Evolutionary conservation across 2,329 filamentous ascomycete genomes (phyloP).

Genomic region (Trichoderma sp.): DNA sequence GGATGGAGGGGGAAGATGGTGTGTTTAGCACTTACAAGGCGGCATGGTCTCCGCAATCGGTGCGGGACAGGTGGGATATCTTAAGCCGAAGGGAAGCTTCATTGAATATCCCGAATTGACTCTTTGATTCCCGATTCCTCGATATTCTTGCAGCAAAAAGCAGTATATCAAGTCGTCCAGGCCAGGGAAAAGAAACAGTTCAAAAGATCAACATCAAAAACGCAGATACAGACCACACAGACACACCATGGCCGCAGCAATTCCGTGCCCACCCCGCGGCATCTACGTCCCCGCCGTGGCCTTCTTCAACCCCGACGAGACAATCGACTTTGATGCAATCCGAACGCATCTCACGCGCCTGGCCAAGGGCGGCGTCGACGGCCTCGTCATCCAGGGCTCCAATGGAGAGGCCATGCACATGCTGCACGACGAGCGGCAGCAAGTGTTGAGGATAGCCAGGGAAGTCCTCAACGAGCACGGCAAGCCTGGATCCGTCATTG

Average conservation of each 20-base stretch:
- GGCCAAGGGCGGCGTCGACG: conserved; percentile 68
- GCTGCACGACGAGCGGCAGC: conserved; percentile 65
- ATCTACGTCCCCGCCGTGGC: conserved; percentile 40
- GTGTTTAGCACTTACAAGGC: not conserved
- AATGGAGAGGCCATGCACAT: conserved; percentile 84
- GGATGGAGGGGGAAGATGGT: not conserved
- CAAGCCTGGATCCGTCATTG: conserved; percentile 42
- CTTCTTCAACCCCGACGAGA: conserved; percentile 38
- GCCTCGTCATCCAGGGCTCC: conserved; percentile 76
- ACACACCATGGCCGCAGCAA: not conserved
- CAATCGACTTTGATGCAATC: conserved; percentile 33
- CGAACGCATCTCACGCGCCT: conserved; percentile 37
- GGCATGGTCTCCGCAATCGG: conserved; percentile 10
- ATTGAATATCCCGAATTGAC: not conserved
- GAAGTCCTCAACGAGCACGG: conserved; percentile 9
- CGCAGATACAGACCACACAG: not conserved
- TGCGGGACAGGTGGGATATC: not conserved
- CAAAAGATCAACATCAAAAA: not conserved
- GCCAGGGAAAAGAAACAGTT: not conserved
- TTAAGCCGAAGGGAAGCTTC: conserved; percentile 3
- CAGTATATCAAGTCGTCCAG: not conserved
- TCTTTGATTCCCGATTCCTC: not conserved
- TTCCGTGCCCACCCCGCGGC: conserved; percentile 26
- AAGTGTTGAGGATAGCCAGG: conserved; percentile 62
- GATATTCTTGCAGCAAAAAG: not conserved